Conservation (phyloP, 805 yeast genomes). For the Candida insectorum region DNA sequence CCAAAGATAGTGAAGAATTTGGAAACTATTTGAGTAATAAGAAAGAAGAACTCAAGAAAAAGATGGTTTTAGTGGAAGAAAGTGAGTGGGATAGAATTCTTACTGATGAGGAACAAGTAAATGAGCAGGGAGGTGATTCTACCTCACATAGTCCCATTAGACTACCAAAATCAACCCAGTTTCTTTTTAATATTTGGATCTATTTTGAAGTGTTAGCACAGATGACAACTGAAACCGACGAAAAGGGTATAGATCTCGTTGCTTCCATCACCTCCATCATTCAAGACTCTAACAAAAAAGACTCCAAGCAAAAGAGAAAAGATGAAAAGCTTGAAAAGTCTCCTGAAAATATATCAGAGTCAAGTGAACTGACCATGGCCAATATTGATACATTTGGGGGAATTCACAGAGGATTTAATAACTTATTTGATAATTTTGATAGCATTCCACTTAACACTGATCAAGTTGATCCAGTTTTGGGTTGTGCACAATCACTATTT, state of each 20-base stretch:
- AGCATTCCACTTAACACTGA: constrained; percentile 30
- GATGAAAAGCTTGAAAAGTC: constrained; percentile 8
- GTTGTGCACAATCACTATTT: constrained; percentile 63
- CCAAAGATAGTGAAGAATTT: constrained; percentile 9
- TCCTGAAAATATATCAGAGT: constrained; percentile 19
- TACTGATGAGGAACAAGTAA: constrained; percentile 5
- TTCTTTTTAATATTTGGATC: constrained; percentile 61
- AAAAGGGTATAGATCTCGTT: constrained; percentile 39
- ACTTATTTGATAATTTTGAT: constrained; percentile 40
- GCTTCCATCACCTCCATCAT: constrained; percentile 35
- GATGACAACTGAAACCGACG: constrained; percentile 54
- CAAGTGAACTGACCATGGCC: constrained; percentile 20
- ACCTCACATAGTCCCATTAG: constrained; percentile 9
- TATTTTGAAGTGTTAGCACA: constrained; percentile 67
- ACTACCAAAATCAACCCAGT: constrained; percentile 45
- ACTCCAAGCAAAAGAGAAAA: constrained; percentile 3
- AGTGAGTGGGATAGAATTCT: constrained; percentile 31
- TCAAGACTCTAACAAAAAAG: constrained; percentile 17
- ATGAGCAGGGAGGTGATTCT: constrained; percentile 5
- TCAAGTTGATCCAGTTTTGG: constrained; percentile 61
- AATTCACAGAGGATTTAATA: constrained; percentile 11
- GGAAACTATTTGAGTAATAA: constrained; percentile 4
- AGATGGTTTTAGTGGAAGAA: constrained; percentile 28
- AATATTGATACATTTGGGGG: constrained; percentile 10
- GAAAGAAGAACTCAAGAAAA: constrained; percentile 13